Percentiles rank a stretch among this genome's conserved stretches.
Conservation (phyloP, 2,329 filamentous ascomycete species). For the Leptographium radiaticola region DNA sequence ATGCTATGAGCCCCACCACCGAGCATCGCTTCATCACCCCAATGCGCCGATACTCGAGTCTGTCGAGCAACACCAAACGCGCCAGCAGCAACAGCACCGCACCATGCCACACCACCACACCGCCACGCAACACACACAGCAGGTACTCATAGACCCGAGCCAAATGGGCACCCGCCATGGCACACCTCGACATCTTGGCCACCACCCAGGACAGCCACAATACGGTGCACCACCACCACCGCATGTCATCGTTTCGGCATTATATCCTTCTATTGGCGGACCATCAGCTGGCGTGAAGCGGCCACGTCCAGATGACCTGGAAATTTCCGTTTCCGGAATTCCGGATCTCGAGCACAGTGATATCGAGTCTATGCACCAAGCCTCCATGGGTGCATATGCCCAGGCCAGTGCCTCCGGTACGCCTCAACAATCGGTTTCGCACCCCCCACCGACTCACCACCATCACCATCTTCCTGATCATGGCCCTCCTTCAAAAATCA, state of each 20-base stretch:
- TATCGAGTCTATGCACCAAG: constrained; percentile 41
- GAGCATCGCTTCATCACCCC: constrained; percentile 34
- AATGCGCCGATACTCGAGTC: constrained; percentile 31
- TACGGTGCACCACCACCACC: constrained; percentile 34
- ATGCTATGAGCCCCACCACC: constrained; percentile 21
- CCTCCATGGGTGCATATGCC: constrained; percentile 38
- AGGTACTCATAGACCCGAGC: constrained; percentile 42
- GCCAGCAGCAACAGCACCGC: constrained; percentile 27
- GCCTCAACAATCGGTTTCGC: constrained; percentile 13
- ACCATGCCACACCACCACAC: constrained; percentile 32
- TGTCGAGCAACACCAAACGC: constrained; percentile 23
- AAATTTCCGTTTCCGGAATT: constrained; percentile 38
- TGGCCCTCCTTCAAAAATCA: constrained; percentile 53
- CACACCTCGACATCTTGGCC: constrained; percentile 29
- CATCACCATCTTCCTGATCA: constrained; percentile 70
- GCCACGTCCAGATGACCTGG: constrained; percentile 44
- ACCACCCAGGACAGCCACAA: constrained; percentile 37
- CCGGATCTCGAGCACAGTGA: constrained; percentile 40
- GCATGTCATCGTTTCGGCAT: constrained; percentile 32
- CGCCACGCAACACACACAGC: constrained; percentile 33
- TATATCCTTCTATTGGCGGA: constrained; percentile 33
- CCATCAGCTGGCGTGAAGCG: constrained; percentile 30
- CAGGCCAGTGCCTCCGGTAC: constrained; percentile 23
- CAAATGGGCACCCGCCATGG: constrained; percentile 37
- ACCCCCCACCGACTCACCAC: constrained; percentile 43